phyloP scores from a whole-genome alignment of 306 rosid genomes.

The Sesbania bispinosa region DNA sequence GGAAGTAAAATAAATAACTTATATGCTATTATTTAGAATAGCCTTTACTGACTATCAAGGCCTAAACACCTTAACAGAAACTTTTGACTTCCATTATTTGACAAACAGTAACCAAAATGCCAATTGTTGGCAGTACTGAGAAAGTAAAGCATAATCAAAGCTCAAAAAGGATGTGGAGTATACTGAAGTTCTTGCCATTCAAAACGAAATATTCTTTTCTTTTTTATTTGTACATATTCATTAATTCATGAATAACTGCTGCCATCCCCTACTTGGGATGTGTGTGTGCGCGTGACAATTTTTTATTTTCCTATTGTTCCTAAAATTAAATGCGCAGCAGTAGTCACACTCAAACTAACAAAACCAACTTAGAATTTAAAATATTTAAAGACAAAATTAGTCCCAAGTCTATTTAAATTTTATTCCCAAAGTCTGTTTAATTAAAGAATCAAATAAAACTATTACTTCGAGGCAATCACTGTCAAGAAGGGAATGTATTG shows the following conservation, averaged over 20 bases:
- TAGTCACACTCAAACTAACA: no score
- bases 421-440: neutral
- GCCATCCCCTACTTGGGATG: neutral
- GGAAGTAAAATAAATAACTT: neutral
- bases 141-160: neutral
- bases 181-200: neutral
- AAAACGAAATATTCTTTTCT: neutral
- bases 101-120: neutral
- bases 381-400: neutral
- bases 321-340: neutral
- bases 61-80: neutral
- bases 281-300: neutral
- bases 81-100: neutral
- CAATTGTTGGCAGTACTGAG: neutral
- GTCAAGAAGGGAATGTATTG: constrained; percentile 7
- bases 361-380: neutral
- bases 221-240: neutral
- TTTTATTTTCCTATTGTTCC: neutral
- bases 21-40: neutral
- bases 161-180: neutral
- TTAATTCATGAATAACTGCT: neutral
- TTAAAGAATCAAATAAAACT: constrained; percentile 6
- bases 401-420: constrained; percentile 1
- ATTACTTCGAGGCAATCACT: neutral
- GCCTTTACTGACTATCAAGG: neutral